Evolutionary conservation across 73 alveolate genomes (phyloP).

Genomic region (Tetrahymena elliotti): DNA sequence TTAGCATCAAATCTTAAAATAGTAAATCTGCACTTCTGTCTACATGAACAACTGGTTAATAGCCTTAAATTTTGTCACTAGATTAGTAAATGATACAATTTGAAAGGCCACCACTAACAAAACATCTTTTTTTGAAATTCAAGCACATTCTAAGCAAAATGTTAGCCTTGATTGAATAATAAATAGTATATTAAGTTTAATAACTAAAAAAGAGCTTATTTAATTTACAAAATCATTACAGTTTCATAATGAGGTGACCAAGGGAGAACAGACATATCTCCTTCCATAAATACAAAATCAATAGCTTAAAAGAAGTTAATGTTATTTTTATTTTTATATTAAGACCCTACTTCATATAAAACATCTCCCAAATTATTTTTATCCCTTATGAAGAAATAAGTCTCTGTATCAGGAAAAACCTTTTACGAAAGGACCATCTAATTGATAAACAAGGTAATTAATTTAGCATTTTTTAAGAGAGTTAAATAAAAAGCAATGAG

Average conservation of each 20-base stretch:
- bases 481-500: background rate
- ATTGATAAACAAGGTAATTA: background rate
- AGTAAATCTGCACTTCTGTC: background rate
- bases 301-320: background rate
- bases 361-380: background rate
- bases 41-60: background rate
- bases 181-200: background rate
- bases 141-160: background rate
- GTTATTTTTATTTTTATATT: background rate
- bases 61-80: background rate
- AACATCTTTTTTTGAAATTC: background rate
- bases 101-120: background rate
- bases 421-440: background rate
- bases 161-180: background rate
- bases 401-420: background rate
- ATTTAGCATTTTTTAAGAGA: background rate
- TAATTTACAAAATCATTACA: background rate
- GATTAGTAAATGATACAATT: background rate
- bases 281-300: background rate
- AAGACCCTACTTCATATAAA: background rate
- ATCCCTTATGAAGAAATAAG: background rate
- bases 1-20: background rate
- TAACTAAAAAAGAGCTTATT: background rate
- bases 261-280: background rate
- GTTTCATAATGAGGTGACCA: background rate